These are phyloP conservation scores for Paracamarosporium sp. DNA, from an alignment of 2,329 filamentous ascomycete species.

Conservation along the genomic window DNA sequence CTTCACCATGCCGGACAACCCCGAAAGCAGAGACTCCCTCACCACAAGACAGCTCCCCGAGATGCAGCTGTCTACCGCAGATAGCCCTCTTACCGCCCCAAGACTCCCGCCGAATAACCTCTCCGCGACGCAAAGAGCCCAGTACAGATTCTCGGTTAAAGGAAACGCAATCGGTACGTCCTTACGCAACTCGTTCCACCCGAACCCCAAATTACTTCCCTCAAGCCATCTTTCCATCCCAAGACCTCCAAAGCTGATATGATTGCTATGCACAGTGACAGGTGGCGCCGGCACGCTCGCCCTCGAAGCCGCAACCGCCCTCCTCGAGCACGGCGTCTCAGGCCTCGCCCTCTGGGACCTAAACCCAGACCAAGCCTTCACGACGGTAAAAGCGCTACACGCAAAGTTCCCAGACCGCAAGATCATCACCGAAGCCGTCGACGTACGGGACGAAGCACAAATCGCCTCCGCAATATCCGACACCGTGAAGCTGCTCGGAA, in stretches of 20 bases:
- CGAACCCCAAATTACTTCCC: background rate
- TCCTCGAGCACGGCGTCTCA: slow-evolving; percentile 71
- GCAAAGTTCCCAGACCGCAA: slow-evolving; percentile 61
- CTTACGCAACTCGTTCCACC: background rate
- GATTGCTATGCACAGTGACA: slow-evolving; percentile 62
- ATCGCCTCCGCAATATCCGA: slow-evolving; percentile 50
- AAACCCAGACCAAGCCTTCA: slow-evolving; percentile 51
- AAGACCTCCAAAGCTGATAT: background rate
- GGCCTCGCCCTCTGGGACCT: slow-evolving; percentile 69
- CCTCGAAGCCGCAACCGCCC: slow-evolving; percentile 63
- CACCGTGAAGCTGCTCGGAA: slow-evolving; percentile 54
- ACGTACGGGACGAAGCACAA: slow-evolving; percentile 63
- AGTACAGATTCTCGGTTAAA: slow-evolving; percentile 58
- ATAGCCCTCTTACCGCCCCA: slow-evolving; percentile 53
- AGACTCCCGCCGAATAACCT: slow-evolving; percentile 51
- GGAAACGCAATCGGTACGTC: slow-evolving; percentile 61
- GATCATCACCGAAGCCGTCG: slow-evolving; percentile 60
- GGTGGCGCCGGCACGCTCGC: slow-evolving; percentile 72
- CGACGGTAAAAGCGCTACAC: slow-evolving; percentile 55
- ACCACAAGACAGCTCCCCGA: slow-evolving; percentile 54
- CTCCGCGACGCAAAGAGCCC: slow-evolving; percentile 50
- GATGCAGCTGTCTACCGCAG: slow-evolving; percentile 57
- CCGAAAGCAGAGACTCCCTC: slow-evolving; percentile 52
- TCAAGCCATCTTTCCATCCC: background rate
- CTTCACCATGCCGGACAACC: slow-evolving; percentile 16